phyloP scores from a whole-genome alignment of 1,139 yeast genomes.

The Debaryomycetaceae sp. region DNA sequence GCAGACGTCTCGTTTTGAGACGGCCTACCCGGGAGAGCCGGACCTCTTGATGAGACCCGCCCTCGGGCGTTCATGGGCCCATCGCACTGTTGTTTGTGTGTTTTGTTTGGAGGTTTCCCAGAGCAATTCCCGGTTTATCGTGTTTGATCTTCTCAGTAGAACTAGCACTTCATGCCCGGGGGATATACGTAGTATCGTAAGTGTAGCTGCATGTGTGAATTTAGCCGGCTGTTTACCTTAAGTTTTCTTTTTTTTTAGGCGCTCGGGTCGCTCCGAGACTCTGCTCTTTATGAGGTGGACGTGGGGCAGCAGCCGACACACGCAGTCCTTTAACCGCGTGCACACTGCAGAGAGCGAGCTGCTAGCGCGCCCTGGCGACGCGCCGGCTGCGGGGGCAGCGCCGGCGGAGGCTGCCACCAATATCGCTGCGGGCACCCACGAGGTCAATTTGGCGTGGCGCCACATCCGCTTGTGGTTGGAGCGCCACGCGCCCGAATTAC shows the following conservation, averaged over 20 bases:
- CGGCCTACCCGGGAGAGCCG: slow-evolving; percentile 5
- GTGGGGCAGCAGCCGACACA: too few species aligned
- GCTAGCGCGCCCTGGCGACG: slow-evolving; percentile 10
- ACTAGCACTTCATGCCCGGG: slow-evolving; percentile 54
- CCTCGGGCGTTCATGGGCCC: slow-evolving; percentile 8
- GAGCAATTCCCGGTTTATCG: slow-evolving; percentile 47
- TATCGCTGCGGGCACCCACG: slow-evolving; percentile 53
- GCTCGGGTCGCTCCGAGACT: not conserved
- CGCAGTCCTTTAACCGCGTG: slow-evolving; percentile 43
- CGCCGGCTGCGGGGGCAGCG: not conserved
- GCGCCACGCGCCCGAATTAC: slow-evolving; percentile 52
- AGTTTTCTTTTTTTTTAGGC: not conserved
- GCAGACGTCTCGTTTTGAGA: slow-evolving; percentile 10
- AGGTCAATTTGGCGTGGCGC: slow-evolving; percentile 63
- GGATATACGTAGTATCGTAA: slow-evolving; percentile 19
- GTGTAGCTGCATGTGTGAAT: not conserved
- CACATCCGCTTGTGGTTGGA: slow-evolving; percentile 61
- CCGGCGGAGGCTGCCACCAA: slow-evolving; percentile 6
- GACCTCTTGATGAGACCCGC: too few species aligned
- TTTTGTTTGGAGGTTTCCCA: slow-evolving; percentile 42
- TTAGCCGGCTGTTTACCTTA: not conserved
- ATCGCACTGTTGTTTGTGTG: slow-evolving; percentile 27
- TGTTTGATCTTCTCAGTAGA: slow-evolving; percentile 38
- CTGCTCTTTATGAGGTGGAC: too few species aligned
- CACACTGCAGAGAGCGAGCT: slow-evolving; percentile 39